Evolutionary conservation across 768 basidiomycete genomes (phyloP).

Genomic region (Daedaleopsis nitida): DNA sequence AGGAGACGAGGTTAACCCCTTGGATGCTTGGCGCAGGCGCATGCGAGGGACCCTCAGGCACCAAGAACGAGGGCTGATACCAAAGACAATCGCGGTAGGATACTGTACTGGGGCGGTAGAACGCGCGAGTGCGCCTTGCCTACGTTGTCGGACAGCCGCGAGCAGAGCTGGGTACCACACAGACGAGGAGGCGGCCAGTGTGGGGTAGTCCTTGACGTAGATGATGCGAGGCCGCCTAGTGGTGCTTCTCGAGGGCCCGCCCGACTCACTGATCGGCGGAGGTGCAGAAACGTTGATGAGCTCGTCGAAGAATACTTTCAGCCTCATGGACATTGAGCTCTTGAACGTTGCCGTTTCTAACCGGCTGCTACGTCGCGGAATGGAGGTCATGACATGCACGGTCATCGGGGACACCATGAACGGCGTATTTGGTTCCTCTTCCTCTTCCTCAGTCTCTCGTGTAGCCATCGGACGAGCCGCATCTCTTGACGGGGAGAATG

Average conservation of each 20-base stretch:
- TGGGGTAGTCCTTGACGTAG: conserved; percentile 82
- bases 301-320: conserved; percentile 73
- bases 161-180: conserved; percentile 83
- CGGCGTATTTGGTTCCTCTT: conserved; percentile 46
- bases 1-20: conserved; percentile 48
- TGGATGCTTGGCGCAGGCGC: conserved; percentile 31
- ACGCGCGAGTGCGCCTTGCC: conserved; percentile 63
- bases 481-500: conserved; percentile 29
- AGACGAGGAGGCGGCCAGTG: conserved; percentile 69
- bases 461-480: conserved; percentile 32
- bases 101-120: conserved; percentile 60
- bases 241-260: conserved; percentile 23
- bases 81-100: conserved; percentile 85
- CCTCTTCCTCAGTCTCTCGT: conserved; percentile 45
- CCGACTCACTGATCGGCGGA: conserved; percentile 26
- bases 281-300: conserved; percentile 61
- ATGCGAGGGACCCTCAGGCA: conserved; percentile 37
- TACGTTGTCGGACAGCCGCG: conserved; percentile 73
- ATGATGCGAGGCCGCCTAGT: conserved; percentile 65
- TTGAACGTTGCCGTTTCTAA: conserved; percentile 24
- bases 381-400: conserved; percentile 44
- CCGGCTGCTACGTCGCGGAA: conserved; percentile 18
- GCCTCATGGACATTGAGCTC: conserved; percentile 40
- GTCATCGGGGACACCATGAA: conserved; percentile 47
- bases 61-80: conserved; percentile 75